These are phyloP conservation scores for Vinca major DNA, from an alignment of 305 asterid species.

Conservation along the genomic window DNA sequence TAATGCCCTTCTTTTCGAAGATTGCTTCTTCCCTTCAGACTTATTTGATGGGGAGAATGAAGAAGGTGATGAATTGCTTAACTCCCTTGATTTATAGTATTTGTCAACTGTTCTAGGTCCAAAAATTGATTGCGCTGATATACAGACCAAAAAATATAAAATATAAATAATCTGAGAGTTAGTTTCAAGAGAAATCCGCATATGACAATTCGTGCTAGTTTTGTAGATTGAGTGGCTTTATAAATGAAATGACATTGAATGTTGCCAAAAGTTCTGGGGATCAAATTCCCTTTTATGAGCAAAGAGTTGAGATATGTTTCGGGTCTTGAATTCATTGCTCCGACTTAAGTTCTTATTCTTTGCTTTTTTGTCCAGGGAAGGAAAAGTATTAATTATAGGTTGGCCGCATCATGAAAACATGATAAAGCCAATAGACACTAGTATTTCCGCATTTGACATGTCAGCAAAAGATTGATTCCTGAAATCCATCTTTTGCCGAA, in stretches of 20 bases:
- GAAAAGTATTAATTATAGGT: background rate
- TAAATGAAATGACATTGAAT: background rate
- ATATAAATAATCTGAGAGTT: background rate
- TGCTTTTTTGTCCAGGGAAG: background rate
- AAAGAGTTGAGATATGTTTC: background rate
- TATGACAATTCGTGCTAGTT: background rate
- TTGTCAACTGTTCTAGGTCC: background rate
- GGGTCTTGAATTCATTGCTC: background rate
- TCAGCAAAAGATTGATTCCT: too few species aligned
- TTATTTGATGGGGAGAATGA: conserved; percentile 36
- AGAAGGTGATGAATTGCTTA: conserved; percentile 32
- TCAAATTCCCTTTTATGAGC: background rate
- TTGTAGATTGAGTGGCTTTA: background rate
- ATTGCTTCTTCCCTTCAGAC: conserved; percentile 23
- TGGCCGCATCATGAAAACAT: background rate
- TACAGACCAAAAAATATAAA: background rate
- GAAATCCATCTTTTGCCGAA: too few species aligned
- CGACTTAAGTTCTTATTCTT: background rate
- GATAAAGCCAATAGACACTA: background rate
- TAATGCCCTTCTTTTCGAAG: conserved; percentile 39
- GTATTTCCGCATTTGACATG: background rate
- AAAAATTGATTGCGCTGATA: background rate
- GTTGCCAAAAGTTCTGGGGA: background rate
- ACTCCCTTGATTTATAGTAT: conserved; percentile 25
- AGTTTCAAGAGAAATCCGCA: background rate